A percentile compares a stretch with the other conserved stretches of the same genome.
These are phyloP conservation scores for Alternaria alternata DNA, from an alignment of 2,329 filamentous ascomycete species.

Conservation along the genomic window DNA sequence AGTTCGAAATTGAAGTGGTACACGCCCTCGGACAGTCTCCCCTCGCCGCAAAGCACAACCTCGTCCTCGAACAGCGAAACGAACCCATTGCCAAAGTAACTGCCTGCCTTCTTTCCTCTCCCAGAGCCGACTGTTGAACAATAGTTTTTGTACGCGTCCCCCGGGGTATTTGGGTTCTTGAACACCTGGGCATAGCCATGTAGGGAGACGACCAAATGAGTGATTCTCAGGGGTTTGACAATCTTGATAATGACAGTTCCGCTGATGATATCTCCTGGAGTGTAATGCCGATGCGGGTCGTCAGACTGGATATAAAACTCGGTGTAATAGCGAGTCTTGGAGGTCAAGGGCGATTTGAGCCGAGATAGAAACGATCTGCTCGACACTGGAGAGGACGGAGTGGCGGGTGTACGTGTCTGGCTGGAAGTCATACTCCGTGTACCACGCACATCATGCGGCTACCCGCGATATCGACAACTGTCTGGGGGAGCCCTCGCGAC, in stretches of 20 bases:
- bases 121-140: slow-evolving; percentile 62
- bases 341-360: slow-evolving; percentile 64
- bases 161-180: slow-evolving; percentile 71
- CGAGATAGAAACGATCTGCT: slow-evolving; percentile 59
- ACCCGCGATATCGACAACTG: slow-evolving; percentile 33
- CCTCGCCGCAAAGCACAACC: slow-evolving; percentile 79
- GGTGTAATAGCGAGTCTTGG: slow-evolving; percentile 70
- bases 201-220: slow-evolving; percentile 79
- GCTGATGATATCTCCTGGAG: slow-evolving; percentile 75
- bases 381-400: slow-evolving; percentile 38
- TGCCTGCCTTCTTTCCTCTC: slow-evolving; percentile 60
- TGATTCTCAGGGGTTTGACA: slow-evolving; percentile 77
- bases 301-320: slow-evolving; percentile 81
- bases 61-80: slow-evolving; percentile 86
- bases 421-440: slow-evolving; percentile 52
- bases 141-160: slow-evolving; percentile 60
- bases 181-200: slow-evolving; percentile 83
- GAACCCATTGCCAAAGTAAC: slow-evolving; percentile 77
- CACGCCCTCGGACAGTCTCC: slow-evolving; percentile 74
- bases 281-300: slow-evolving; percentile 80
- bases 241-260: slow-evolving; percentile 77
- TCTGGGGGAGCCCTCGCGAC: slow-evolving; percentile 14
- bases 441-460: slow-evolving; percentile 51
- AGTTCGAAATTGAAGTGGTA: slow-evolving; percentile 84
- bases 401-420: slow-evolving; percentile 42